phyloP scores from a whole-genome alignment of 1,284 basidiomycete genomes.

The Moesziomyces parantarcticus region DNA sequence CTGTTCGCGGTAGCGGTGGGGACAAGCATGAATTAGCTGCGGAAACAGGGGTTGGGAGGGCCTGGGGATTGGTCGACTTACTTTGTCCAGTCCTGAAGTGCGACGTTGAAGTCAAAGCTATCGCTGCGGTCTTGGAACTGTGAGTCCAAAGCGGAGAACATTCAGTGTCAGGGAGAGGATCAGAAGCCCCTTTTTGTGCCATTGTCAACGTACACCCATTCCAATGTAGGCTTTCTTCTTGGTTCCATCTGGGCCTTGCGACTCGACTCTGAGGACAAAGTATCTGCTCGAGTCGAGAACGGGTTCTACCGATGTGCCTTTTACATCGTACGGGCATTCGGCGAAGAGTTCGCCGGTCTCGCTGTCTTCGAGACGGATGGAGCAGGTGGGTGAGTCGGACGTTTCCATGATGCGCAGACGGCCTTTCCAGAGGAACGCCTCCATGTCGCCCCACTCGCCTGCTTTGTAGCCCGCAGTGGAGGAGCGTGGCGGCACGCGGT shows the following conservation, averaged over 20 bases:
- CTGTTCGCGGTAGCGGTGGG: constrained; percentile 21
- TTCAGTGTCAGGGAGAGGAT: too few relatives aligned
- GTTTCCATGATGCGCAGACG: constrained; percentile 83
- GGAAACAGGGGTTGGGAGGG: constrained; percentile 2
- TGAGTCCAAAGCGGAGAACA: too few relatives aligned
- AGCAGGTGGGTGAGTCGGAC: constrained; percentile 39
- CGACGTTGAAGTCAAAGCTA: constrained; percentile 69
- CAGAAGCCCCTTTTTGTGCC: not conserved
- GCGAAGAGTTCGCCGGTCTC: constrained; percentile 79
- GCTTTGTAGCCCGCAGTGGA: constrained; percentile 72
- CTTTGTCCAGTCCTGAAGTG: constrained; percentile 95
- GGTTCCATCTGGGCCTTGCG: constrained; percentile 50
- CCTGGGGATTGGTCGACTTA: constrained; percentile 67
- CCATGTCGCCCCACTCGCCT: constrained; percentile 76
- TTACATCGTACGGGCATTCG: constrained; percentile 84
- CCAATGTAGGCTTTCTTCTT: constrained; percentile 63
- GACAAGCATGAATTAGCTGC: not conserved
- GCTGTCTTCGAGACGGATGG: constrained; percentile 62
- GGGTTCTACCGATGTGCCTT: constrained; percentile 85
- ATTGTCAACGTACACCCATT: constrained; percentile 58
- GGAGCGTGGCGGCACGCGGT: constrained; percentile 76
- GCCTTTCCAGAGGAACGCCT: constrained; percentile 86
- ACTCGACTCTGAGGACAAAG: constrained; percentile 87
- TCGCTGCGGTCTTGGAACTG: constrained; percentile 64
- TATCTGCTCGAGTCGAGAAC: constrained; percentile 96